A percentile compares a stretch with the other conserved stretches of the same genome.
Conservation (phyloP, 139 green algal genomes). For the Chloropicon primus region DNA sequence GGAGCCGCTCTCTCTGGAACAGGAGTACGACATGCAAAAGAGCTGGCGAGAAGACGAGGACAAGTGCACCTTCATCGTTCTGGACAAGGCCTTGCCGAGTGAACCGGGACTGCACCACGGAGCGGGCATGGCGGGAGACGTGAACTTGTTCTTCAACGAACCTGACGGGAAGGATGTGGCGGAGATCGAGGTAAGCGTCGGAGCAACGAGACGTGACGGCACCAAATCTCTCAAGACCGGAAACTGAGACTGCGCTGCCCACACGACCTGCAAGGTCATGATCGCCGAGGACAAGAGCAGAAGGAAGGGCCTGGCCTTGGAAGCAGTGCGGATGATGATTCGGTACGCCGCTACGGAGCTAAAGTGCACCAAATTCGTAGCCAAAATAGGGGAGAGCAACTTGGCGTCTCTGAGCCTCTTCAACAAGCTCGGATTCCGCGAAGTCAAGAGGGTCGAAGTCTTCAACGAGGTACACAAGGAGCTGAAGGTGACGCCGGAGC, state of each 20-base stretch:
- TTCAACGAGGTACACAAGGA: slow-evolving; percentile 51
- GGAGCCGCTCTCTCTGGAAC: slow-evolving; percentile 46
- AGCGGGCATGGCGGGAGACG: slow-evolving; percentile 29
- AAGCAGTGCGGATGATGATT: slow-evolving; percentile 62
- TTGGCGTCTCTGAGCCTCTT: slow-evolving; percentile 45
- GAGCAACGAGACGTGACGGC: neutral
- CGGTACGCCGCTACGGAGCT: slow-evolving; percentile 31
- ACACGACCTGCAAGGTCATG: too few species aligned
- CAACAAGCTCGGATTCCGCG: slow-evolving; percentile 35
- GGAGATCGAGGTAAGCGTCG: slow-evolving; percentile 27
- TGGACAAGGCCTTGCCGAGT: slow-evolving; percentile 26
- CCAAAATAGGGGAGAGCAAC: slow-evolving; percentile 61
- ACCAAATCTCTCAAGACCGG: too few species aligned
- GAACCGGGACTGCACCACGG: neutral
- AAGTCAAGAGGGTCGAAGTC: slow-evolving; percentile 29
- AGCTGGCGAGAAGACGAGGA: slow-evolving; percentile 51
- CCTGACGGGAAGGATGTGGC: slow-evolving; percentile 17
- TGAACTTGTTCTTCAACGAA: slow-evolving; percentile 46
- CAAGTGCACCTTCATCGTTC: slow-evolving; percentile 72
- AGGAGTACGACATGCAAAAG: slow-evolving; percentile 70
- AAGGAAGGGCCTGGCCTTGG: slow-evolving; percentile 37
- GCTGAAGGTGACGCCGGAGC: neutral
- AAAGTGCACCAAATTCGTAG: slow-evolving; percentile 32
- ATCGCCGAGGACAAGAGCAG: slow-evolving; percentile 45
- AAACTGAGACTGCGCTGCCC: too few species aligned